These are phyloP conservation scores for Cyclostephanos invisitatus DNA, from an alignment of 108 stramenopile genomes.

Conservation along the genomic window DNA sequence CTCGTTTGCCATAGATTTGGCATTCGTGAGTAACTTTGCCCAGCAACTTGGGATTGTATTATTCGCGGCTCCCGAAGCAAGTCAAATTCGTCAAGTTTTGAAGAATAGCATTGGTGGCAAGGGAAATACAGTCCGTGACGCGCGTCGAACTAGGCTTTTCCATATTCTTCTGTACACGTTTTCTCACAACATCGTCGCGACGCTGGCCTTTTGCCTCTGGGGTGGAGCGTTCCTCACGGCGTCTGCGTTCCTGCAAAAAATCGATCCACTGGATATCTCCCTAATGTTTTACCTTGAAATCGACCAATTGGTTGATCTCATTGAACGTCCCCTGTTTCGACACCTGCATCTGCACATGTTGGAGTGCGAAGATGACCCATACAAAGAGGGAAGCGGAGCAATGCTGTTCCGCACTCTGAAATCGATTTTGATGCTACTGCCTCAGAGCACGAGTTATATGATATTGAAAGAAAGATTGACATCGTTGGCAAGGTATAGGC, in stretches of 20 bases:
- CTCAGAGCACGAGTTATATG: constrained; percentile 81
- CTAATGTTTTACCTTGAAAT: constrained; percentile 81
- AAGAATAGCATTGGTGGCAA: constrained; percentile 70
- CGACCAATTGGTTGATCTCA: constrained; percentile 78
- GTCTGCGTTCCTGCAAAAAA: constrained; percentile 62
- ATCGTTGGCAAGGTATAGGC: constrained; percentile 74
- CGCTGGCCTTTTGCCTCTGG: constrained; percentile 81
- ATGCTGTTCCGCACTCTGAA: constrained; percentile 82
- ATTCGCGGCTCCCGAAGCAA: constrained; percentile 69
- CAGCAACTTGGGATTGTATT: constrained; percentile 82
- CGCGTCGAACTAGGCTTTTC: constrained; percentile 62
- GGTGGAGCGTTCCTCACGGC: constrained; percentile 81
- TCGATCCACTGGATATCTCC: constrained; percentile 78
- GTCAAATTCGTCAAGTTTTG: constrained; percentile 55
- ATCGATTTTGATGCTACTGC: constrained; percentile 77
- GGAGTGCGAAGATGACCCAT: constrained; percentile 70
- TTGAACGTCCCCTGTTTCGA: constrained; percentile 85
- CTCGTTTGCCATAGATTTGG: constrained; percentile 58
- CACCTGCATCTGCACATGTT: constrained; percentile 84
- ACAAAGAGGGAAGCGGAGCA: constrained; percentile 77
- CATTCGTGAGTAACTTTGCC: constrained; percentile 82
- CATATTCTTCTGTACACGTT: constrained; percentile 81
- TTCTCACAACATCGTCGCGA: constrained; percentile 75
- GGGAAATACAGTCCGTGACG: constrained; percentile 50
- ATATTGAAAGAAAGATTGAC: constrained; percentile 71